Evolutionary conservation across 108 stramenopile species (phyloP).

Genomic region (Poteriospumella lacustris): DNA sequence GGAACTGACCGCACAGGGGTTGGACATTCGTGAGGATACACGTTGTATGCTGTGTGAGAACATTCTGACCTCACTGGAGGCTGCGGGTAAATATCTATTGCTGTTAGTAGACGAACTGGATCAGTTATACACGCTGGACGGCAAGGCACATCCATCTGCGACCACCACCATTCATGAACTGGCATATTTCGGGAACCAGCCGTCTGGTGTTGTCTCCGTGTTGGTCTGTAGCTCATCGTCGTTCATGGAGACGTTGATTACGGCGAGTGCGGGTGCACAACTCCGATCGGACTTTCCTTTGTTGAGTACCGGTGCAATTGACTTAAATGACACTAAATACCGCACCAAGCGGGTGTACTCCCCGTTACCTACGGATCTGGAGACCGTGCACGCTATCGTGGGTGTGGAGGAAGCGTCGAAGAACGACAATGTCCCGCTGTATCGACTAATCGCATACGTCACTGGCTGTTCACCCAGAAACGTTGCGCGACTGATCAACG

Average conservation of each 20-base stretch:
- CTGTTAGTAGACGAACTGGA: constrained; percentile 13
- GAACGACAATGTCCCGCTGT: neutral
- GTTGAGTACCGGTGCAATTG: neutral
- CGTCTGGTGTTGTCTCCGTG: constrained; percentile 1
- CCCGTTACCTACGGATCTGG: neutral
- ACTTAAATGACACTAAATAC: constrained; percentile 20
- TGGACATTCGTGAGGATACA: neutral
- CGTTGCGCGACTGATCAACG: constrained; percentile 2
- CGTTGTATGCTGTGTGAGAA: too few relatives aligned
- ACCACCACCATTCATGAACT: neutral
- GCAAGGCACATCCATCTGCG: neutral
- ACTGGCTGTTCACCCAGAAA: constrained; percentile 1
- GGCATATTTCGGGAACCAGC: constrained; percentile 28
- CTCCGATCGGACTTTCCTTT: constrained; percentile 5
- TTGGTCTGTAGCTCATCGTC: constrained; percentile 12
- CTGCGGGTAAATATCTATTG: neutral
- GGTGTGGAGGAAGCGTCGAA: neutral
- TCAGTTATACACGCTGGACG: neutral
- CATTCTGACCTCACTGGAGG: neutral
- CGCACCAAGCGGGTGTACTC: constrained; percentile 27
- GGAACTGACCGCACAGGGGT: neutral
- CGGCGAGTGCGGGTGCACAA: neutral
- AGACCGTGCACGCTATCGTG: neutral
- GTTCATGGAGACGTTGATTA: constrained; percentile 16
- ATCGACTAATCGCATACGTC: neutral